Conservation (phyloP, 2,329 filamentous ascomycete genomes). For the Penicillium polonicum region DNA sequence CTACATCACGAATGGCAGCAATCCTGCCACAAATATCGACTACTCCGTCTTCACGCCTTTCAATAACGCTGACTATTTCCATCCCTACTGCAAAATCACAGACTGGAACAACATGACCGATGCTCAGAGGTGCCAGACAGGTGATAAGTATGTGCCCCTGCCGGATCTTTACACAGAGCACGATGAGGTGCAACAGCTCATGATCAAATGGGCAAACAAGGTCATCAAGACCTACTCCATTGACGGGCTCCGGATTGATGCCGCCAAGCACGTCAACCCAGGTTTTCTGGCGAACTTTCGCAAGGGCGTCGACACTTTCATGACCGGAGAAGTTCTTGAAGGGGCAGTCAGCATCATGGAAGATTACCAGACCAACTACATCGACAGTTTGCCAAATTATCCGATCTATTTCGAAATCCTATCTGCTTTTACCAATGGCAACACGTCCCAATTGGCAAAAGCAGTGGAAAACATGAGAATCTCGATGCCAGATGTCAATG, state of each 20-base stretch:
- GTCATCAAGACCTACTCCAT: slow-evolving; percentile 46
- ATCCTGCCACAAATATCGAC: slow-evolving; percentile 25
- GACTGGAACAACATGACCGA: slow-evolving; percentile 35
- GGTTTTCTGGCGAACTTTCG: slow-evolving; percentile 42
- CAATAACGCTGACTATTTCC: slow-evolving; percentile 35
- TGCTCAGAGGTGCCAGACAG: slow-evolving; percentile 21
- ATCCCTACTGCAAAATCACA: slow-evolving; percentile 27
- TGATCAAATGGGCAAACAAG: slow-evolving; percentile 42
- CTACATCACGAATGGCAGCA: slow-evolving; percentile 29
- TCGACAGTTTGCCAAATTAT: slow-evolving; percentile 49
- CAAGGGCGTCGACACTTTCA: slow-evolving; percentile 40
- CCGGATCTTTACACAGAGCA: slow-evolving; percentile 50
- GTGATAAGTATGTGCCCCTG: slow-evolving; percentile 45
- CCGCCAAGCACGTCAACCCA: slow-evolving; percentile 47
- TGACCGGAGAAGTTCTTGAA: slow-evolving; percentile 48
- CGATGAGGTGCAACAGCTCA: slow-evolving; percentile 36
- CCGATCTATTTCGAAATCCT: slow-evolving; percentile 38
- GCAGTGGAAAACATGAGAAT: slow-evolving; percentile 25
- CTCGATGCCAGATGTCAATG: slow-evolving; percentile 43
- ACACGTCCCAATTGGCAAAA: slow-evolving; percentile 27
- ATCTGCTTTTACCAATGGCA: slow-evolving; percentile 33
- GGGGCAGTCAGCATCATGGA: slow-evolving; percentile 38
- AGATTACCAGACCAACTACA: slow-evolving; percentile 43
- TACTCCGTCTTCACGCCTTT: slow-evolving; percentile 29
- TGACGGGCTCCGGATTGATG: slow-evolving; percentile 54